A percentile compares a stretch with the other conserved stretches of the same genome.
These are phyloP conservation scores for Ascosphaera pollenicola DNA, from an alignment of 2,329 filamentous ascomycete genomes.

Conservation along the genomic window DNA sequence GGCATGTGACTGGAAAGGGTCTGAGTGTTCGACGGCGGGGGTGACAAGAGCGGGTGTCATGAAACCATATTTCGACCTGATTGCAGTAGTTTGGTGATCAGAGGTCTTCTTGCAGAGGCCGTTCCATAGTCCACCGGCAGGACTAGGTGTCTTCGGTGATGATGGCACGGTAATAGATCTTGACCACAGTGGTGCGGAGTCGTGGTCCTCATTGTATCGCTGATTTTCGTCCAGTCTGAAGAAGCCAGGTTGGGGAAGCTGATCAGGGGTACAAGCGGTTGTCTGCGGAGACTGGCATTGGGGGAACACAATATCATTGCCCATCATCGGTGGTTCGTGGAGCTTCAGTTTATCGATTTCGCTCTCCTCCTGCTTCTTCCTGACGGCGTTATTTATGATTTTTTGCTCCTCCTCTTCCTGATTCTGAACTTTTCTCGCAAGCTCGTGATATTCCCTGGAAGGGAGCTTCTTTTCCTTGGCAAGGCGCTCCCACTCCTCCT, in stretches of 20 bases:
- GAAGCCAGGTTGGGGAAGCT: conserved; percentile 24
- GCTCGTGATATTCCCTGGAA: not conserved
- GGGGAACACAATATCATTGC: conserved; percentile 57
- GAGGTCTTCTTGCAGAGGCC: conserved; percentile 16
- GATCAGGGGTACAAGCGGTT: conserved; percentile 63
- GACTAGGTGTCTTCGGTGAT: conserved; percentile 1
- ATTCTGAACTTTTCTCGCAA: conserved; percentile 3
- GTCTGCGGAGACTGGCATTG: conserved; percentile 63
- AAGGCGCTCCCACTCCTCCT: conserved; percentile 35
- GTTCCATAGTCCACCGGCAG: conserved; percentile 27
- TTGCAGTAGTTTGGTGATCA: conserved; percentile 2
- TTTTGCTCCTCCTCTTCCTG: conserved; percentile 2
- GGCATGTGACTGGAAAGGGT: conserved; percentile 1
- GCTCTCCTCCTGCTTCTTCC: conserved; percentile 17
- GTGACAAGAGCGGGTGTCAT: conserved; percentile 9
- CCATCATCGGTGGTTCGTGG: conserved; percentile 58
- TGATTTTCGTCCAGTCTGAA: conserved; percentile 9
- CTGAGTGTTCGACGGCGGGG: conserved; percentile 6
- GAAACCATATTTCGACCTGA: not conserved
- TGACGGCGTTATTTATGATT: conserved; percentile 6
- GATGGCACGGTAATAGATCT: conserved; percentile 1
- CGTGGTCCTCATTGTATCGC: not conserved
- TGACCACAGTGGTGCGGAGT: not conserved
- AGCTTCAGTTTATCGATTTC: conserved; percentile 35
- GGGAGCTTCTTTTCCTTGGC: conserved; percentile 9